Percentiles rank a stretch among this genome's conserved stretches.
phyloP scores from a whole-genome alignment of 2,329 filamentous ascomycete genomes.

The Ophiocordyceps polyrhachis-furcata region DNA sequence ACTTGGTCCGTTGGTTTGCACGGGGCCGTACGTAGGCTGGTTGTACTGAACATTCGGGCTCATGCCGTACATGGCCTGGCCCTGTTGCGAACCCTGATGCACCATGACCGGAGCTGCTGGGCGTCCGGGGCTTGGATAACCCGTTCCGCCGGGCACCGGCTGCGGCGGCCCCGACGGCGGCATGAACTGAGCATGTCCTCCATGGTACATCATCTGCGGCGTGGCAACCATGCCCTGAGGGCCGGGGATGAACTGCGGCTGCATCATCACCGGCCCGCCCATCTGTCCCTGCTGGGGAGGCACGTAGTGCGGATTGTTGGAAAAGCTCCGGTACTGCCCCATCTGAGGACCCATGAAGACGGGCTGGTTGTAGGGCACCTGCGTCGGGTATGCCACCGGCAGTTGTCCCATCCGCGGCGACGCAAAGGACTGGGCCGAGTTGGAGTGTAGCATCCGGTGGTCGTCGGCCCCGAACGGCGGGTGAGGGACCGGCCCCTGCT shows the following conservation, averaged over 20 bases:
- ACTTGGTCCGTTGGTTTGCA: conserved; percentile 52
- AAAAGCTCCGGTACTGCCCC: conserved; percentile 50
- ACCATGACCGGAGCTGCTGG: conserved; percentile 77
- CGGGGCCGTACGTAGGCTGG: conserved; percentile 52
- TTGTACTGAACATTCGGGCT: conserved; percentile 56
- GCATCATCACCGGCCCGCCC: conserved; percentile 69
- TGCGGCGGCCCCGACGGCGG: conserved; percentile 36
- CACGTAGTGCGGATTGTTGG: conserved; percentile 52
- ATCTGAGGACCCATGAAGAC: conserved; percentile 59
- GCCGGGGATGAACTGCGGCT: conserved; percentile 53
- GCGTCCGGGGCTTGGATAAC: conserved; percentile 76
- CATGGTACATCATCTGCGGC: conserved; percentile 74
- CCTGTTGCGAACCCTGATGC: conserved; percentile 84
- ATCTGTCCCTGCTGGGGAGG: conserved; percentile 52
- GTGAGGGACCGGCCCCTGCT: conserved; percentile 47
- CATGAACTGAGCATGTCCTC: conserved; percentile 44
- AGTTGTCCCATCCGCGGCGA: conserved; percentile 62
- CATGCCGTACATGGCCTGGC: conserved; percentile 62
- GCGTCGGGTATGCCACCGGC: conserved; percentile 50
- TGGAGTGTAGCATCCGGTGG: conserved; percentile 76
- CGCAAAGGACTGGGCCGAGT: conserved; percentile 66
- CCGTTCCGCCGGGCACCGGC: conserved; percentile 46
- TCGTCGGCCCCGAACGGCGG: conserved; percentile 58
- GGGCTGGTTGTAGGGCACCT: conserved; percentile 53
- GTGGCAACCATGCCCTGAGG: conserved; percentile 51